phyloP scores from a whole-genome alignment of 495 filamentous ascomycete species.

The Aspergillus panamensis region DNA sequence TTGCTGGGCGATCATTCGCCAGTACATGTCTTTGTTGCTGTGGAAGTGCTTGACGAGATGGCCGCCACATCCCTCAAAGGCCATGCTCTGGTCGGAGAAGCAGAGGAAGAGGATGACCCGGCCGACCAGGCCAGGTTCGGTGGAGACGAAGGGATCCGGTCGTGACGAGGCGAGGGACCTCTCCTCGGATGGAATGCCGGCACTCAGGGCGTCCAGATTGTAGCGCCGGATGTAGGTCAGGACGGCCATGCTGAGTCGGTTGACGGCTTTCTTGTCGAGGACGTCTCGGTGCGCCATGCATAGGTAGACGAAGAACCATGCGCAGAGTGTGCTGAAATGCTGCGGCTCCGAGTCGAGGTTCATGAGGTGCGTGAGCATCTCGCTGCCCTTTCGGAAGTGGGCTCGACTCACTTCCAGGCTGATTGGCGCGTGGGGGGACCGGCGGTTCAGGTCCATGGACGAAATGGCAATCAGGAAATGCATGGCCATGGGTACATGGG shows the following conservation, averaged over 20 bases:
- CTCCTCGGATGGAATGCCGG: neutral
- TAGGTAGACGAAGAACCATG: neutral
- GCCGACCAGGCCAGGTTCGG: neutral
- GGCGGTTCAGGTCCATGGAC: neutral
- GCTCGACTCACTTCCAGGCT: neutral
- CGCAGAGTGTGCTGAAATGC: neutral
- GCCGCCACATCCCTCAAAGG: constrained; percentile 1
- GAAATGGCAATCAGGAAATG: constrained; percentile 2
- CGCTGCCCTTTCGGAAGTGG: constrained; percentile 2
- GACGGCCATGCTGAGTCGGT: neutral
- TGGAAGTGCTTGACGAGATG: neutral
- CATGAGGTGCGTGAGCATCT: constrained; percentile 6
- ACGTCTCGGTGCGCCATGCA: constrained; percentile 2
- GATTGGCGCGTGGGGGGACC: neutral
- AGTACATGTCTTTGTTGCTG: neutral
- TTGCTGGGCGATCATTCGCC: neutral
- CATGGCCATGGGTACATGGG: constrained; percentile 3
- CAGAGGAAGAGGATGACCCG: neutral
- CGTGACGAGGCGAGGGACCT: neutral
- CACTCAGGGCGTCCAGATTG: neutral
- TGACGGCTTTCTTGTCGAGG: neutral
- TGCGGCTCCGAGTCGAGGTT: neutral
- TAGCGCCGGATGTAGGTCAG: neutral
- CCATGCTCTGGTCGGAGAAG: neutral
- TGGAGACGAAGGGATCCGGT: neutral